These are phyloP conservation scores for Sorghum bicolor DNA, from an alignment of 176 grass and related monocot genomes.

Conservation along the genomic window Sorghum_bicolor_NCBIv3 NC_012877.2:57672001-57672500, in stretches of 20 bases:
- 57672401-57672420: no score
- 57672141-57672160: slow-evolving; percentile 89
- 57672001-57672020: slow-evolving; percentile 99
- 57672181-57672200: not conserved
- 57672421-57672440: slow-evolving; percentile 97
- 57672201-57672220: not conserved
- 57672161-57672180: slow-evolving; percentile 58
- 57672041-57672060: slow-evolving; percentile 90
- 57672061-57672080: slow-evolving; percentile 86
- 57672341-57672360: not conserved
- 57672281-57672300: not conserved
- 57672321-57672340: not conserved
- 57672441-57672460: slow-evolving; percentile 80
- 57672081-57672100: slow-evolving; percentile 68
- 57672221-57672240: not conserved
- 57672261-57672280: not conserved
- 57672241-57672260: not conserved
- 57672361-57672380: not conserved
- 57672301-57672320: not conserved
- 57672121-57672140: slow-evolving; percentile 75
- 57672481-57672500: slow-evolving; percentile 87
- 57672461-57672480: slow-evolving; percentile 82
- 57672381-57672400: not conserved
- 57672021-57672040: slow-evolving; percentile 92
- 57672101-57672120: slow-evolving; percentile 57